These are phyloP conservation scores for Epichloe uncinata DNA, from an alignment of 2,329 filamentous ascomycete species.

Conservation along the genomic window DNA sequence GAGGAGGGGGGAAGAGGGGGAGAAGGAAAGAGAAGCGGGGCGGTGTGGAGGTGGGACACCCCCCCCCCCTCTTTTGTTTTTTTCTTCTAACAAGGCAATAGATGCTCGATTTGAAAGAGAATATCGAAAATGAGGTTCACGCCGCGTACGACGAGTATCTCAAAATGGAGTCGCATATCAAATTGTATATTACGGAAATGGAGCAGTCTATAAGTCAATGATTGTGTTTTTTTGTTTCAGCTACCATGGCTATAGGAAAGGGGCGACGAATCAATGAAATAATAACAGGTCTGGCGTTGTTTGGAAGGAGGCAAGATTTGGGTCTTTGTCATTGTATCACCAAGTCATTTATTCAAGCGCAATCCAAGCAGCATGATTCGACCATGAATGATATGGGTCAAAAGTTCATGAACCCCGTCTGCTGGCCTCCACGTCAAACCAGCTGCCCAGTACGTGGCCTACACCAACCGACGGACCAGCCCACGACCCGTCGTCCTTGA, in stretches of 20 bases:
- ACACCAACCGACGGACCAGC: constrained; percentile 45
- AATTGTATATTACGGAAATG: constrained; percentile 97
- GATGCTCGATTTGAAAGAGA: constrained; percentile 97
- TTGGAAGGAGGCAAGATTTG: neutral
- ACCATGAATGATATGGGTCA: no score
- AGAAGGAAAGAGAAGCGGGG: no score
- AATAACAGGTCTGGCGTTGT: constrained; percentile 28
- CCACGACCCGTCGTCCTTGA: constrained; percentile 40
- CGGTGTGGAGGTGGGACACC: no score
- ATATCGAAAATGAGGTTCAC: constrained; percentile 89
- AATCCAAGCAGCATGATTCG: neutral
- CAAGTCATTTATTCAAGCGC: neutral
- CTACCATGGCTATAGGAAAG: neutral
- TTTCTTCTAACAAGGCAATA: no score
- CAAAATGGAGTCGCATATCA: constrained; percentile 95
- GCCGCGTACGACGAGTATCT: constrained; percentile 86
- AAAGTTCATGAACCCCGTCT: neutral
- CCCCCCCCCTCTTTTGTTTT: no score
- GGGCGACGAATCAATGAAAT: constrained; percentile 14
- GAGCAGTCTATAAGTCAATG: constrained; percentile 57
- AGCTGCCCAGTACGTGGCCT: constrained; percentile 44
- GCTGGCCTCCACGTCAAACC: constrained; percentile 35
- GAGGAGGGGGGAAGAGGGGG: no score
- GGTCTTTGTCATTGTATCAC: neutral
- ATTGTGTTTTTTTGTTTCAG: neutral